phyloP scores from a whole-genome alignment of 176 grass and related monocot genomes.

The Leersia perrieri region DNA sequence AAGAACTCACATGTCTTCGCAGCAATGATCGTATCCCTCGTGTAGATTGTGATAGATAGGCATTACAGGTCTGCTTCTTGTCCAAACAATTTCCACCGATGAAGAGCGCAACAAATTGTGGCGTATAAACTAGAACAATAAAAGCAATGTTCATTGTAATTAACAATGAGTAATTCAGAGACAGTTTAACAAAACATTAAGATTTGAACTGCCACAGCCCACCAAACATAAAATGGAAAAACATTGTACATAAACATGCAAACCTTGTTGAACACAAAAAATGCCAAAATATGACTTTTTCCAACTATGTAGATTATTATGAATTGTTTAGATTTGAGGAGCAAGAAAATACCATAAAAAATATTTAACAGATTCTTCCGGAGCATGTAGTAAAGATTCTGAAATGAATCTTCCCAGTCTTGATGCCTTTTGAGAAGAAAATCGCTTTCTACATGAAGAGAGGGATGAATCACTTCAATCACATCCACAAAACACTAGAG shows the following conservation, averaged over 20 bases:
- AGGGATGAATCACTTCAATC: conserved; percentile 3
- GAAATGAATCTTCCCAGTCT: conserved; percentile 88
- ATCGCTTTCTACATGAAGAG: conserved; percentile 51
- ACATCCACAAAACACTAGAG: not conserved
- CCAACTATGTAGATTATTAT: not conserved
- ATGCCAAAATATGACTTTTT: not conserved
- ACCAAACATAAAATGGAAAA: conserved; percentile 1
- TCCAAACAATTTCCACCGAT: conserved; percentile 48
- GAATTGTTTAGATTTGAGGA: not conserved
- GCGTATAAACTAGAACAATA: conserved; percentile 58
- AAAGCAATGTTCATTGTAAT: conserved; percentile 16
- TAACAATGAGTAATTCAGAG: conserved; percentile 8
- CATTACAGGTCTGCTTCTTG: conserved; percentile 64
- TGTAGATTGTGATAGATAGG: conserved; percentile 87
- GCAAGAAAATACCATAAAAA: conserved; percentile 81
- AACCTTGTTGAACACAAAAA: not conserved
- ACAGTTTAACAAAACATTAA: not conserved
- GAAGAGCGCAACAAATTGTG: conserved; percentile 91
- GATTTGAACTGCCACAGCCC: not conserved
- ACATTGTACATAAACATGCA: not conserved
- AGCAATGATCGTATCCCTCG: conserved; percentile 77
- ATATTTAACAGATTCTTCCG: conserved; percentile 75
- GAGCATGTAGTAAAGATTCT: conserved; percentile 83
- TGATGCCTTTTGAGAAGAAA: conserved; percentile 72
- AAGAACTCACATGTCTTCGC: conserved; percentile 67